Percentiles rank a stretch among this genome's conserved stretches.
These are phyloP conservation scores for Pyrus hybrid DNA, from an alignment of 331 rosid genomes.

Conservation along the genomic window DNA sequence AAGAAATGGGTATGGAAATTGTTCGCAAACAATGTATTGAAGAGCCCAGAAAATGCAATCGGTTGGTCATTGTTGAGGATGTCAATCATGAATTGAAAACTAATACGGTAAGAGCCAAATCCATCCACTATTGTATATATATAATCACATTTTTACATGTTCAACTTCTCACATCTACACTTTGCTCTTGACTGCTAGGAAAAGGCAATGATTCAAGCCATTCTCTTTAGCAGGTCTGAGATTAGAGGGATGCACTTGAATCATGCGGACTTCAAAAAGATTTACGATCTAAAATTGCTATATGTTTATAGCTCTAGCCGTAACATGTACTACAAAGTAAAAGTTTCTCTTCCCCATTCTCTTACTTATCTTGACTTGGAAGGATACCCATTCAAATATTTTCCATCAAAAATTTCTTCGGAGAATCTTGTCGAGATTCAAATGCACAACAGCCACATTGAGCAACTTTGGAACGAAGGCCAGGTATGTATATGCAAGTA, in stretches of 20 bases:
- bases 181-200: background rate
- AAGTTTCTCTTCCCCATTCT: background rate
- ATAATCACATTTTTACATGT: background rate
- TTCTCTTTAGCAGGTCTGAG: background rate
- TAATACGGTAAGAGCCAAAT: background rate
- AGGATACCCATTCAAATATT: background rate
- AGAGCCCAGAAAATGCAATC: background rate
- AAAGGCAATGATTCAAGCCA: background rate
- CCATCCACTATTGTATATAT: background rate
- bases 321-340: too few species aligned
- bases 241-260: background rate
- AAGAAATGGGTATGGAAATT: background rate
- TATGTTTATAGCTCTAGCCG: background rate
- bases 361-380: background rate
- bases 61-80: background rate
- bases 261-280: conserved; percentile 8
- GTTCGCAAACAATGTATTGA: background rate
- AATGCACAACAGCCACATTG: background rate
- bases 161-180: background rate
- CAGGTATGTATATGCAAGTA: background rate
- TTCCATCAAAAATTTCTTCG: background rate
- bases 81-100: background rate
- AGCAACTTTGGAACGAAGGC: conserved; percentile 1
- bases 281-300: conserved; percentile 25
- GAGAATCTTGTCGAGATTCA: background rate